A percentile compares a stretch with the other conserved stretches of the same genome.
Conservation (phyloP, 2,329 filamentous ascomycete genomes). For the Penicillium sp. region DNA sequence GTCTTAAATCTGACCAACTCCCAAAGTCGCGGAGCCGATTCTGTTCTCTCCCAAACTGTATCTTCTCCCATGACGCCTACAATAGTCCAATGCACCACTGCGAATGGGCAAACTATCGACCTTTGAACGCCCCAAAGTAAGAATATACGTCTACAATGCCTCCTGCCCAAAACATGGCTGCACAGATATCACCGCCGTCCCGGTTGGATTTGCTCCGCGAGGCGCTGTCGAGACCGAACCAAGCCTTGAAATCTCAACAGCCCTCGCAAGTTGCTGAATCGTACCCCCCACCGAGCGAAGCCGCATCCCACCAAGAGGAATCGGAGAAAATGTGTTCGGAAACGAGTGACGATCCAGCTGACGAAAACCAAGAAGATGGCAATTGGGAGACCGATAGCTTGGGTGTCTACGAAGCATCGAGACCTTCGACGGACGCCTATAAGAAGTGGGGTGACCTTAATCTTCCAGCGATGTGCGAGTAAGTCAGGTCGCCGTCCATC, state of each 20-base stretch:
- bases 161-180: background rate
- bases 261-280: background rate
- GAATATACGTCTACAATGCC: background rate
- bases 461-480: background rate
- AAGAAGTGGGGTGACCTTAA: background rate
- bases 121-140: background rate
- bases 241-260: background rate
- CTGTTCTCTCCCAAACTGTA: background rate
- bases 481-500: background rate
- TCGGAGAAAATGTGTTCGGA: background rate
- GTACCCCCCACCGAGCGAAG: background rate
- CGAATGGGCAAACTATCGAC: background rate
- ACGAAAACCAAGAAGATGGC: background rate
- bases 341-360: background rate
- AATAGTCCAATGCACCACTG: background rate
- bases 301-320: background rate
- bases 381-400: too few species aligned
- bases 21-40: background rate
- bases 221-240: background rate
- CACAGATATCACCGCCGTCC: background rate
- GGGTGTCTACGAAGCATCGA: too few species aligned
- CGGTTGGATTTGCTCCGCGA: background rate
- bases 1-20: background rate
- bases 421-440: too few species aligned
- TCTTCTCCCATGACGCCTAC: background rate